Conservation (phyloP, 352 stramenopile species). For the Globisporangium viniferum region DNA sequence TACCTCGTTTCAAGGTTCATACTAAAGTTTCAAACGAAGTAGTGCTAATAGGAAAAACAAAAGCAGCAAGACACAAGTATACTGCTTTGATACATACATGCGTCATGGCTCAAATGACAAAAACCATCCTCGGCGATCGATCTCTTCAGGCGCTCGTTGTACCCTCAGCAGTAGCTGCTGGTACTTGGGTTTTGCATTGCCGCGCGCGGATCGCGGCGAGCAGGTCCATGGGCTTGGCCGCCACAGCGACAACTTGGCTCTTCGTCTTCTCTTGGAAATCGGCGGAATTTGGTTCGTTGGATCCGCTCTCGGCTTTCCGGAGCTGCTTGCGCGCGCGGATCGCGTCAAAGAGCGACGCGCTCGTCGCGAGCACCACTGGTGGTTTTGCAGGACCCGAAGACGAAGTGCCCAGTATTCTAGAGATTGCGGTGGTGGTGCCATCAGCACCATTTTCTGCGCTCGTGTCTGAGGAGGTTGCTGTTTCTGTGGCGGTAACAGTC, state of each 20-base stretch:
- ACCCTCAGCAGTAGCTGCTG: neutral
- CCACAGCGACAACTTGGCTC: neutral
- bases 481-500: neutral
- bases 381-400: neutral
- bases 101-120: neutral
- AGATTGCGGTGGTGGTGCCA: neutral
- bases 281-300: neutral
- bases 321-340: slow-evolving; percentile 40
- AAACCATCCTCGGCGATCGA: neutral
- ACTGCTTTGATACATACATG: neutral
- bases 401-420: neutral
- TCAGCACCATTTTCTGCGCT: neutral
- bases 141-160: slow-evolving; percentile 1
- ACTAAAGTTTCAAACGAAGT: neutral
- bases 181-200: slow-evolving; percentile 14
- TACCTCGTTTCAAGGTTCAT: neutral
- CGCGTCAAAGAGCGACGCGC: slow-evolving; percentile 42
- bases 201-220: slow-evolving; percentile 67
- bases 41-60: neutral
- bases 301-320: slow-evolving; percentile 1
- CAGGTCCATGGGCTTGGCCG: slow-evolving; percentile 31
- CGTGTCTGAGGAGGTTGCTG: neutral
- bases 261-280: neutral
- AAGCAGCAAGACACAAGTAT: neutral
- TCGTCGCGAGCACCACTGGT: slow-evolving; percentile 20